A percentile compares a stretch with the other conserved stretches of the same genome.
Evolutionary conservation across 352 stramenopile genomes (phyloP).

Genomic region (Phytophthora fragariae): DNA sequence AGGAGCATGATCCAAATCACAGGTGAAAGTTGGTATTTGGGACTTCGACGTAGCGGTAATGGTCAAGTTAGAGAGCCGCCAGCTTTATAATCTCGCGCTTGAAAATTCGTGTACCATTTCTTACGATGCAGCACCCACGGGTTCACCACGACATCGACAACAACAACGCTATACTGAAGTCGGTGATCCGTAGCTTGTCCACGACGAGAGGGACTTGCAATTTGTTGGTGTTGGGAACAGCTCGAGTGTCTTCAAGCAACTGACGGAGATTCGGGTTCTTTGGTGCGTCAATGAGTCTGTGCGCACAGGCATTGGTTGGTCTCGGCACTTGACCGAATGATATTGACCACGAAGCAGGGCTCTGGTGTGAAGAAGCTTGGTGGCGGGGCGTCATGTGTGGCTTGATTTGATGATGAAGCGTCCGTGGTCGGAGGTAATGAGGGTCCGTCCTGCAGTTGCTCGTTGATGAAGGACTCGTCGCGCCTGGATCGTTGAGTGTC

Average conservation of each 20-base stretch:
- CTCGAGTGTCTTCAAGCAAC: conserved; percentile 67
- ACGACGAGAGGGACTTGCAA: conserved; percentile 81
- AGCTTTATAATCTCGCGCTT: too few species aligned
- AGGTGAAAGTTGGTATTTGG: too few species aligned
- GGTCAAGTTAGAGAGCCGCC: too few species aligned
- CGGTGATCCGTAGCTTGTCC: conserved; percentile 19
- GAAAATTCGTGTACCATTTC: too few species aligned
- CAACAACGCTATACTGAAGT: too few species aligned
- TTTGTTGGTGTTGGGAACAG: conserved; percentile 74
- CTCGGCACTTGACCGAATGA: conserved; percentile 61
- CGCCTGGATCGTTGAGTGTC: conserved; percentile 72
- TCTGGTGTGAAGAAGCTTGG: conserved; percentile 67
- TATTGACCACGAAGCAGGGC: conserved; percentile 78
- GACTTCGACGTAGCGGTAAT: too few species aligned
- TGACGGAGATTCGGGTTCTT: conserved; percentile 81
- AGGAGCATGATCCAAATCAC: too few species aligned
- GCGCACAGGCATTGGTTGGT: conserved; percentile 86
- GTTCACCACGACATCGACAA: too few species aligned
- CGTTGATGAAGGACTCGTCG: conserved; percentile 86
- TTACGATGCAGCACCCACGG: too few species aligned
- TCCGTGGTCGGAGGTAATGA: conserved; percentile 30
- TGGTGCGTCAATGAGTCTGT: conserved; percentile 72
- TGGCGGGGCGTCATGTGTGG: background rate
- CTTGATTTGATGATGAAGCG: conserved; percentile 7
- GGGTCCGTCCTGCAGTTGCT: conserved; percentile 74